Evolutionary conservation across 345 rosid genomes (phyloP), one percentile per base, ranked within the genome.

Genomic region (Gossypium bickii): DNA sequence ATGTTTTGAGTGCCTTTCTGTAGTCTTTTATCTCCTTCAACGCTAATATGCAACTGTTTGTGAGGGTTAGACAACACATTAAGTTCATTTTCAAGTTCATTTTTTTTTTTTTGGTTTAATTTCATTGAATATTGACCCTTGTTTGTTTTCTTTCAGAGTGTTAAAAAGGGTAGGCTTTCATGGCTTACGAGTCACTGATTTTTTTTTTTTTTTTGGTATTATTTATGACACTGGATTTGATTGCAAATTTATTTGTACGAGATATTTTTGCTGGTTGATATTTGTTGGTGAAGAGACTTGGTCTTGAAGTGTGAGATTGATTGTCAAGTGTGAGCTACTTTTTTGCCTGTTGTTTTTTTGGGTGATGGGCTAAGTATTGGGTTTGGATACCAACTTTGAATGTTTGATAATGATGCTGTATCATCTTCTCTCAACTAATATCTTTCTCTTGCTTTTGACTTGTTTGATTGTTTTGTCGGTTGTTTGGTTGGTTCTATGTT

Each of bases 11-110:
- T 76, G 83, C 72, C 60, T 61, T 63, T 70, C 79, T 67, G 80
- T 76, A 67, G 83, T 70, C 75, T 71, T 34, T 34, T 71, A 51
- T 74, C 77, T 76, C 88, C 88, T 83, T 80, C 86, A 78, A 82
- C 41, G 80, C 82, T 82, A 82, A 74, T 79, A 75, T 78, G 83
- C 74, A 83, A 78, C 85, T 74, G 76, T 78, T 67, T 82, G 82
- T 57, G 70, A 78, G 76, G 79, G 67, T 67, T 83, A 79, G 87
- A 71, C 29, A 15, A 71, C 81, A 67, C 65, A 71, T 73, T 76
- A 73, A 66, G 77, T 52, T 76, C 51, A 20, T 27, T 76, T 75
- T 77, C 49, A 70, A 73, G 60, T 59, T 24, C 2, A 20, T 1
- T 64, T 61, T 56, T 56, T 4, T 29, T 29, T 56, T 5, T 34